Conservation (phyloP, 2,329 filamentous ascomycete genomes). For the Aurifilum marmelostoma region DNA sequence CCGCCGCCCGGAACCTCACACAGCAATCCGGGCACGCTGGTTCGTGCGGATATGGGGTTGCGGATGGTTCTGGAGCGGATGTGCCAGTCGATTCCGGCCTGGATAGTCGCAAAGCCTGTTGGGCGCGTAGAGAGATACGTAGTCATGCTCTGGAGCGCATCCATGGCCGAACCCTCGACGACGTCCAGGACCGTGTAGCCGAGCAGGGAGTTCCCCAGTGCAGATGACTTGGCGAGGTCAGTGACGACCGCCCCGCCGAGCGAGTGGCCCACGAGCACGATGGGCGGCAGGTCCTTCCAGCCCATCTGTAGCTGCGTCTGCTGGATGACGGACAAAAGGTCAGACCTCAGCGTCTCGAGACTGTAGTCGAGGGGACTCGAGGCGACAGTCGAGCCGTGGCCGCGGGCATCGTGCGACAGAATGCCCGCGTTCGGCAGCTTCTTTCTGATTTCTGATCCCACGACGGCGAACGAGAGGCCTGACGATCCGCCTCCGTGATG, state of each 20-base stretch:
- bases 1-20: constrained; percentile 39
- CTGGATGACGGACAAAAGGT: constrained; percentile 71
- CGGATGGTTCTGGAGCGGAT: constrained; percentile 84
- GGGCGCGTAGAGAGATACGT: constrained; percentile 85
- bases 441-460: constrained; percentile 76
- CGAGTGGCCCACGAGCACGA: constrained; percentile 88
- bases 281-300: constrained; percentile 74
- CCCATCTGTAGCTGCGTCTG: constrained; percentile 69
- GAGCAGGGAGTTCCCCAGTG: constrained; percentile 69
- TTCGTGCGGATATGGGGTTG: constrained; percentile 79
- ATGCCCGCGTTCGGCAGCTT: constrained; percentile 79
- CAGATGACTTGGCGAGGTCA: constrained; percentile 71
- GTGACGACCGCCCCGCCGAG: constrained; percentile 91
- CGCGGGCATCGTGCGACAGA: constrained; percentile 82
- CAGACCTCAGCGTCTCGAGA: constrained; percentile 71
- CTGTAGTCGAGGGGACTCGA: constrained; percentile 62
- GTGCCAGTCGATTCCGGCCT: constrained; percentile 91
- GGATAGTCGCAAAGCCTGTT: constrained; percentile 72
- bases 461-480: constrained; percentile 85
- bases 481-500: constrained; percentile 96
- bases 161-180: constrained; percentile 93
- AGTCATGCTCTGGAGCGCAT: constrained; percentile 92
- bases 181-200: constrained; percentile 93
- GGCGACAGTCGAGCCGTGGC: constrained; percentile 76
- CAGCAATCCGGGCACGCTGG: constrained; percentile 83